These are phyloP conservation scores for Vitis rotundifolia DNA, from an alignment of 164 flowering plant species.

Conservation along the genomic window DNA sequence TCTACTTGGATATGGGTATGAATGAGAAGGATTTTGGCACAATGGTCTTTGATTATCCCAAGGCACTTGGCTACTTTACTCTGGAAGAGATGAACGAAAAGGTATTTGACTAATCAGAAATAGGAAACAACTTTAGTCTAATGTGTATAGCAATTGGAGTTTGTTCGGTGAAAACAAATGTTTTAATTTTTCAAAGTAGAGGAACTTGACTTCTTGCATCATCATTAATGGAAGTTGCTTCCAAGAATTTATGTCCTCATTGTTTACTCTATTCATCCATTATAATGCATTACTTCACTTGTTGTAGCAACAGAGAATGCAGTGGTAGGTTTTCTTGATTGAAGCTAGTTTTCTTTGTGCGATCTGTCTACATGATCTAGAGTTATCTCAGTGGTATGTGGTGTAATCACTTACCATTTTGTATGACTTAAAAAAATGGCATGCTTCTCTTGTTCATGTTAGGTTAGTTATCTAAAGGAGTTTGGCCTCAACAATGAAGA, in stretches of 20 bases:
- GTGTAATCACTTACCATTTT: neutral
- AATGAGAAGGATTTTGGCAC: conserved; percentile 83
- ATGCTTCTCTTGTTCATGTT: conserved; percentile 14
- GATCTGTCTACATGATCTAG: too few species aligned
- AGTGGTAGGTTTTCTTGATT: neutral
- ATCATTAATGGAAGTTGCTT: too few species aligned
- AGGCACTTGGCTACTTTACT: conserved; percentile 66
- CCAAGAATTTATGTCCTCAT: too few species aligned
- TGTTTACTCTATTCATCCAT: neutral
- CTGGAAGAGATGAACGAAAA: conserved; percentile 83
- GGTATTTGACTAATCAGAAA: conserved; percentile 38
- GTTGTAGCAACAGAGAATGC: neutral
- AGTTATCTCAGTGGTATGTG: neutral
- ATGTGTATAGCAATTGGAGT: neutral
- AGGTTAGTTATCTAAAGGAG: conserved; percentile 84
- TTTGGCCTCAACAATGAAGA: conserved; percentile 75
- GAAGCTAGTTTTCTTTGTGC: too few species aligned
- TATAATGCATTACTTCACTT: neutral
- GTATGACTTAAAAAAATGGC: neutral
- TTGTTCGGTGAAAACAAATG: neutral
- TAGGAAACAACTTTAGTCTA: neutral
- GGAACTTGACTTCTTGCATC: neutral
- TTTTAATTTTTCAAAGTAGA: neutral
- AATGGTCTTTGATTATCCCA: conserved; percentile 87
- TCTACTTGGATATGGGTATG: conserved; percentile 83